Evolutionary conservation across 768 basidiomycete species (phyloP).

Genomic region (Suillus subluteus): DNA sequence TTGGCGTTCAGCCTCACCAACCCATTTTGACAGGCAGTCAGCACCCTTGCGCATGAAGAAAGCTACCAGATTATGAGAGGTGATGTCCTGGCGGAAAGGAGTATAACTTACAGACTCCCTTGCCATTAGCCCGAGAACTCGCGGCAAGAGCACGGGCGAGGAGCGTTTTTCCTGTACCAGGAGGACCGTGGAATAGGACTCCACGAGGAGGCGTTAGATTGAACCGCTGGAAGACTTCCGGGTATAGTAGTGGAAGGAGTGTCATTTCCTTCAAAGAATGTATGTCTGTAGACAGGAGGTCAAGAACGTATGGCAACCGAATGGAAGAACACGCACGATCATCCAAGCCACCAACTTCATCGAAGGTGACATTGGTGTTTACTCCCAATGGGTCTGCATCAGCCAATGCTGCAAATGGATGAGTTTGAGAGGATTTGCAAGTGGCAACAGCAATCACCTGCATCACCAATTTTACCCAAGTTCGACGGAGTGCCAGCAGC

Average conservation of each 20-base stretch:
- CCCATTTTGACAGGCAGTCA: conserved; percentile 98
- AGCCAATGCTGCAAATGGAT: conserved; percentile 63
- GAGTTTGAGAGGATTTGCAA: conserved; percentile 19
- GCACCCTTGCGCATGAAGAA: conserved; percentile 99
- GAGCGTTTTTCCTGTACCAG: conserved; percentile 97
- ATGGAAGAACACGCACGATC: conserved; percentile 61
- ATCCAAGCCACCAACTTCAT: conserved; percentile 95
- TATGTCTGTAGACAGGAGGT: conserved; percentile 62
- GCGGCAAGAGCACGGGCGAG: conserved; percentile 93
- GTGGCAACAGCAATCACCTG: conserved; percentile 45
- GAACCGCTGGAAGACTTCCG: conserved; percentile 95
- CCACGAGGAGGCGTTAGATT: conserved; percentile 94
- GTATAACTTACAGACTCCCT: conserved; percentile 77
- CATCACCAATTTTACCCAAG: conserved; percentile 81
- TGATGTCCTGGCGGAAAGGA: not conserved
- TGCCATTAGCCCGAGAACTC: conserved; percentile 84
- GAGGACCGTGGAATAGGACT: conserved; percentile 96
- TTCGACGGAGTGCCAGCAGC: conserved; percentile 84
- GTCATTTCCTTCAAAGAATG: conserved; percentile 99
- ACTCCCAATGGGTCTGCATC: conserved; percentile 96
- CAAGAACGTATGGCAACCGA: not conserved
- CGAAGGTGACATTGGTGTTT: conserved; percentile 91
- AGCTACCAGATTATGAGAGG: conserved; percentile 48
- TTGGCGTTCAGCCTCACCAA: conserved; percentile 97
- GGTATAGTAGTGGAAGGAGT: conserved; percentile 89